Evolutionary conservation across 225 moss, liverwort and hornwort species (phyloP).

Genomic region (Sphagnum tenellum): DNA sequence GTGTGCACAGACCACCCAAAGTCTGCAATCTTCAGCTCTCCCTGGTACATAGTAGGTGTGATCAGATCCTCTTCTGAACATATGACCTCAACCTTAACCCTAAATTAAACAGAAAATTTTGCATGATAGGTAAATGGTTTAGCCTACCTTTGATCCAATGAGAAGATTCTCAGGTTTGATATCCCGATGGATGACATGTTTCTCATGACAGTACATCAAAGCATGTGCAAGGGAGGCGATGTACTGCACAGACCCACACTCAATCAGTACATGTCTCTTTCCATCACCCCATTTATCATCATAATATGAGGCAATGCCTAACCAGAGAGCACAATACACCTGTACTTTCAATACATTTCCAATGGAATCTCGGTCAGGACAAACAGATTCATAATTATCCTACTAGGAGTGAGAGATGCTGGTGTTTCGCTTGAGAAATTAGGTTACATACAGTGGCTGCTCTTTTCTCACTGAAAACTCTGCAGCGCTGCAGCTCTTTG

Average conservation of each 20-base stretch:
- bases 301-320: background rate
- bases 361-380: too few species aligned
- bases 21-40: conserved; percentile 95
- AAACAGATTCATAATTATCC: too few species aligned
- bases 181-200: conserved; percentile 51
- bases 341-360: too few species aligned
- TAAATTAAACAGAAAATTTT: conserved; percentile 41
- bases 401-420: too few species aligned
- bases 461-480: conserved; percentile 74
- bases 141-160: conserved; percentile 32
- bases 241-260: conserved; percentile 17
- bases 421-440: too few species aligned
- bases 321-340: too few species aligned
- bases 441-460: conserved; percentile 58
- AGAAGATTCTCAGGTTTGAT: conserved; percentile 51
- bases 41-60: conserved; percentile 21
- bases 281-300: background rate
- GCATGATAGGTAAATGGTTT: conserved; percentile 18
- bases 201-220: conserved; percentile 47
- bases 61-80: too few species aligned
- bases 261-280: too few species aligned
- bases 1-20: conserved; percentile 98
- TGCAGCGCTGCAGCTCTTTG: conserved; percentile 86
- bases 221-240: conserved; percentile 45
- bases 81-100: conserved; percentile 33